These are phyloP conservation scores for Xanthoconium purpureum DNA, from an alignment of 768 basidiomycete species.

Conservation along the genomic window DNA sequence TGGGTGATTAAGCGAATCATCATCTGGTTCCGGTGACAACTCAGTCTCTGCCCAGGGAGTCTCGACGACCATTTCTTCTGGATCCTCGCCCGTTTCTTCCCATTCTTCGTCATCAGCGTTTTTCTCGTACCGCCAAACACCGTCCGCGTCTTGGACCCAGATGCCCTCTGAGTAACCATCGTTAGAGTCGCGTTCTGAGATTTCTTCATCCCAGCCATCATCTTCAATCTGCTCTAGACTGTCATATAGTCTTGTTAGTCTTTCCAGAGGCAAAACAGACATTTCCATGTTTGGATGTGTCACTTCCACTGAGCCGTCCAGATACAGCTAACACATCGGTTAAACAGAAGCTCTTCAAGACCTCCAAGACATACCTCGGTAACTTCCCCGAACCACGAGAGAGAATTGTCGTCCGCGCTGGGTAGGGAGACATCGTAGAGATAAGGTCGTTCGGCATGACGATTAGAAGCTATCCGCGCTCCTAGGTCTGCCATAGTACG, in stretches of 20 bases:
- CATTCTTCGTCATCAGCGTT: conserved; percentile 38
- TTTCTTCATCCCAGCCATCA: conserved; percentile 50
- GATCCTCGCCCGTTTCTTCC: conserved; percentile 36
- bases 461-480: conserved; percentile 47
- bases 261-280: conserved; percentile 55
- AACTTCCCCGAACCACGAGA: conserved; percentile 89
- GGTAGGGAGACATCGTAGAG: conserved; percentile 47
- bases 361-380: conserved; percentile 48
- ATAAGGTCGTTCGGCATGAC: conserved; percentile 35
- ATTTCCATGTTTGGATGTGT: conserved; percentile 58
- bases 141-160: conserved; percentile 43
- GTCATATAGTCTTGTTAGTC: conserved; percentile 75
- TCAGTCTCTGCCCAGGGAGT: conserved; percentile 29
- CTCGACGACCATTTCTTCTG: conserved; percentile 38
- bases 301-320: conserved; percentile 73
- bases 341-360: conserved; percentile 2
- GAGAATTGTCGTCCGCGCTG: conserved; percentile 34
- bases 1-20: conserved; percentile 16
- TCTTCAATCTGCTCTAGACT: conserved; percentile 78
- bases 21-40: conserved; percentile 14
- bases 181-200: conserved; percentile 33
- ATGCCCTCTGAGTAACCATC: conserved; percentile 42
- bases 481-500: conserved; percentile 71
- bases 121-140: conserved; percentile 32
- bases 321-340: conserved; percentile 48